These are phyloP conservation scores for Mycena galopus DNA, from an alignment of 768 basidiomycete species.

Conservation along the genomic window DNA sequence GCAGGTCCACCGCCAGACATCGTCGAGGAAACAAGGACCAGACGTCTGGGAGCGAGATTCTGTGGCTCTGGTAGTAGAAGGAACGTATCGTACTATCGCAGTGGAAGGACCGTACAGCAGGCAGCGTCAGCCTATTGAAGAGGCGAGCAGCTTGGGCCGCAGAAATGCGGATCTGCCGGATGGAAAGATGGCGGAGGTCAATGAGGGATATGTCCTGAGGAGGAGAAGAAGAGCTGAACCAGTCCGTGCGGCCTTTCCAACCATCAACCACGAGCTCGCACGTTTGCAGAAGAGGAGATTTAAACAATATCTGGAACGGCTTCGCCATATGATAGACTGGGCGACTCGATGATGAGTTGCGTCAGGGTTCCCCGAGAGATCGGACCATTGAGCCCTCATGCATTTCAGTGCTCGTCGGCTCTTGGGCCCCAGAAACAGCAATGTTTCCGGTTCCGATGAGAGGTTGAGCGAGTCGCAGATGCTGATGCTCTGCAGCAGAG, in stretches of 20 bases:
- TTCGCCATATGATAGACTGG: neutral
- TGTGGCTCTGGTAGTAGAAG: neutral
- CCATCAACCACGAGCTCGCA: neutral
- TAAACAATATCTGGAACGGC: neutral
- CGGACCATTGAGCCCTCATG: neutral
- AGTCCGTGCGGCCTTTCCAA: neutral
- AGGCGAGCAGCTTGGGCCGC: neutral
- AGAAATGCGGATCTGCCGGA: neutral
- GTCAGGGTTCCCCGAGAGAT: neutral
- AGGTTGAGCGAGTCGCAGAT: neutral
- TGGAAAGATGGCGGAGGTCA: neutral
- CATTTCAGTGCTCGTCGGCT: neutral
- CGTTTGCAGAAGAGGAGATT: neutral
- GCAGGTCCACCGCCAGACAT: neutral
- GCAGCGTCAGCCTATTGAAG: neutral
- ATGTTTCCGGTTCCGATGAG: neutral
- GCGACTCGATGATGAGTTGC: neutral
- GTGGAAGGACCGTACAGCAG: neutral
- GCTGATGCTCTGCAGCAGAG: neutral
- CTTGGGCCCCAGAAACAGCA: neutral
- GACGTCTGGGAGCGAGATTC: neutral
- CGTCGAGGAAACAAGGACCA: neutral
- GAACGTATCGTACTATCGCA: neutral
- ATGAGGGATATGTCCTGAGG: neutral
- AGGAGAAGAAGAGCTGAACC: neutral